phyloP scores from a whole-genome alignment of 306 rosid genomes.

The Inga oerstediana region DNA sequence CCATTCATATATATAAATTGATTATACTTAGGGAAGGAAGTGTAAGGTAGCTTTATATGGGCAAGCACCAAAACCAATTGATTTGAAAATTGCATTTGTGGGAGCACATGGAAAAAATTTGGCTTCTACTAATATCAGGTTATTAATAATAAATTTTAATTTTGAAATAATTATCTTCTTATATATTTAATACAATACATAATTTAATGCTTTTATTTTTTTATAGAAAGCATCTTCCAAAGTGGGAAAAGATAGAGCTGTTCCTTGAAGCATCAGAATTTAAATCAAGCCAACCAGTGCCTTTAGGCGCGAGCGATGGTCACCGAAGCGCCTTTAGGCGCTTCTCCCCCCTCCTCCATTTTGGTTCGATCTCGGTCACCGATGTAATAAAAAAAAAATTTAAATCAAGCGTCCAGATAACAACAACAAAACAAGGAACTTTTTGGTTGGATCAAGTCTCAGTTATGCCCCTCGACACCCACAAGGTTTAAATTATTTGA shows the following conservation, averaged over 20 bases:
- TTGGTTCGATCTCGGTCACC: no score
- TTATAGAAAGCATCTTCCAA: slow-evolving; percentile 32
- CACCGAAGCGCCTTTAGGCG: no score
- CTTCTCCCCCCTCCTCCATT: no score
- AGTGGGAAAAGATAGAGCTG: slow-evolving; percentile 32
- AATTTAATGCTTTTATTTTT: no score
- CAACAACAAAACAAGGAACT: slow-evolving; percentile 38
- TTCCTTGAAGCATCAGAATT: not conserved
- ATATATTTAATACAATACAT: no score
- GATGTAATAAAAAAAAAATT: no score
- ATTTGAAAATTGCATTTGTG: not conserved
- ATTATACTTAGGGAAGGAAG: not conserved
- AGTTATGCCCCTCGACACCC: not conserved
- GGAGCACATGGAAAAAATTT: slow-evolving; percentile 24
- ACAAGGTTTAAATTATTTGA: not conserved
- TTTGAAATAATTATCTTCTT: no score
- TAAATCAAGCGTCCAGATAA: slow-evolving; percentile 21
- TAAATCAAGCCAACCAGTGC: slow-evolving; percentile 10
- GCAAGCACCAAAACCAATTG: not conserved
- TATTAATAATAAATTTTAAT: not conserved
- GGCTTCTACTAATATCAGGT: slow-evolving; percentile 51
- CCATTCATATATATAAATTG: no score
- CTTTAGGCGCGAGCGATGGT: no score
- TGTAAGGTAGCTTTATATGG: not conserved
- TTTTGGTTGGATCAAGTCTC: slow-evolving; percentile 38